Percentiles rank a stretch among this genome's conserved stretches.
phyloP scores from a whole-genome alignment of 495 filamentous ascomycete species.

The Hyaloscypha hepaticicola region DNA sequence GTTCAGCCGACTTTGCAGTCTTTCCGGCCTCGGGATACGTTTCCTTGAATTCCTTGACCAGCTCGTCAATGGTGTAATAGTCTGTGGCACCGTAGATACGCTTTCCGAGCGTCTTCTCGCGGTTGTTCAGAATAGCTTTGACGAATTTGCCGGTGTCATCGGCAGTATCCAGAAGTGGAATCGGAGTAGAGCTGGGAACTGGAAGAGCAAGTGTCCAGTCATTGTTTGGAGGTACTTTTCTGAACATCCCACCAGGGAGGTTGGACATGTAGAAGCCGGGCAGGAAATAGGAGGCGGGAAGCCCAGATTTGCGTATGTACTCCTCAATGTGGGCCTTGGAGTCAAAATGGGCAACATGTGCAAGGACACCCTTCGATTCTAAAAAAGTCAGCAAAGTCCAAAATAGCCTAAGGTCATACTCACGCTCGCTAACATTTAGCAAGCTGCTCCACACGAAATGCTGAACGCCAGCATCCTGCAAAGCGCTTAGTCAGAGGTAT shows the following conservation, averaged over 20 bases:
- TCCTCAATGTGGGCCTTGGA: constrained; percentile 57
- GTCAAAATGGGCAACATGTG: constrained; percentile 62
- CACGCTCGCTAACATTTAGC: constrained; percentile 38
- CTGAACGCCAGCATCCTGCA: constrained; percentile 42
- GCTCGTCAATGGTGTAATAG: constrained; percentile 47
- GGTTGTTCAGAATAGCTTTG: constrained; percentile 46
- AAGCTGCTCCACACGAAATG: constrained; percentile 53
- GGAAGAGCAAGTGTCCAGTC: constrained; percentile 46
- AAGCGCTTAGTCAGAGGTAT: background rate
- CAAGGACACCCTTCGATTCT: constrained; percentile 45
- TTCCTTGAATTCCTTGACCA: constrained; percentile 50
- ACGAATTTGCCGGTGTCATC: constrained; percentile 59
- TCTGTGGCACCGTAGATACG: constrained; percentile 46
- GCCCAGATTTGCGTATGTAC: constrained; percentile 48
- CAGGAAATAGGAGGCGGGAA: constrained; percentile 55
- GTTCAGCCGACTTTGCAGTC: constrained; percentile 37
- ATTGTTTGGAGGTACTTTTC: constrained; percentile 32
- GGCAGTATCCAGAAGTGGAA: constrained; percentile 54
- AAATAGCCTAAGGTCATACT: constrained; percentile 5
- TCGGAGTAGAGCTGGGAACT: constrained; percentile 37
- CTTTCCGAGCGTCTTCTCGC: constrained; percentile 41
- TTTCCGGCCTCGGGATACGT: constrained; percentile 49
- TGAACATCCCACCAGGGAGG: constrained; percentile 35
- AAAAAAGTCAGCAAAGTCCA: constrained; percentile 7
- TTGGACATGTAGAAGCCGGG: constrained; percentile 62